These are phyloP conservation scores for Podospora australis DNA, from an alignment of 495 filamentous ascomycete species.

Conservation along the genomic window DNA sequence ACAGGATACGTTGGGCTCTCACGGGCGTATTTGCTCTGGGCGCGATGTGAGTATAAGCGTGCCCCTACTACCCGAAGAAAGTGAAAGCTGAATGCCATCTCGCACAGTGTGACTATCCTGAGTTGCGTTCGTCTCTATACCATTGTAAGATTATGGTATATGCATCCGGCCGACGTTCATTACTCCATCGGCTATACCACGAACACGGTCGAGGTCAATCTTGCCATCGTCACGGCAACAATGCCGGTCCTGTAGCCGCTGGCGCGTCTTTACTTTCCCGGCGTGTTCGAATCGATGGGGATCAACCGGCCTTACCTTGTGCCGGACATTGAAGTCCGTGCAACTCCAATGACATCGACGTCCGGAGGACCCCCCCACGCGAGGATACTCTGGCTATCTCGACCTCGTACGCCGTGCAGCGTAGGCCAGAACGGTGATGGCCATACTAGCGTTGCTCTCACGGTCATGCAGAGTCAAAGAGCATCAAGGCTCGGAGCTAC, in stretches of 20 bases:
- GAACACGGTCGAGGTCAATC: constrained; percentile 45
- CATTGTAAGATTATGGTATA: constrained; percentile 19
- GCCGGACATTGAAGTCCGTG: constrained; percentile 16
- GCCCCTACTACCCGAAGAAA: not conserved
- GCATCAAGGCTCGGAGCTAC: not conserved
- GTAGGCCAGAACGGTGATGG: not conserved
- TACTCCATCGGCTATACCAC: constrained; percentile 40
- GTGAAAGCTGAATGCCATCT: constrained; percentile 1
- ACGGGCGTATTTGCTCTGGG: constrained; percentile 42
- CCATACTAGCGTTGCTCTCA: not conserved
- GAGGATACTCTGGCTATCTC: constrained; percentile 11
- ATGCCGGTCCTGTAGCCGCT: constrained; percentile 34
- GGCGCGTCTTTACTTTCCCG: constrained; percentile 21
- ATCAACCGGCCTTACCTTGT: constrained; percentile 21
- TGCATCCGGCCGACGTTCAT: constrained; percentile 18
- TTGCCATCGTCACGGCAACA: constrained; percentile 47
- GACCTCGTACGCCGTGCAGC: constrained; percentile 1
- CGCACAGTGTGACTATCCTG: constrained; percentile 43
- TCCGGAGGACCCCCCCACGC: constrained; percentile 5
- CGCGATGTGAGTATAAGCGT: constrained; percentile 30
- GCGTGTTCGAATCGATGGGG: constrained; percentile 17
- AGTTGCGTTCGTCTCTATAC: constrained; percentile 30
- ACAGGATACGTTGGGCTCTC: constrained; percentile 36
- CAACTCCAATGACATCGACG: constrained; percentile 2
- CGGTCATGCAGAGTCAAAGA: not conserved